Evolutionary conservation across 2,329 filamentous ascomycete genomes (phyloP), one percentile per base, ranked within the genome.

Genomic region (Cordyceps fumosorosea): DNA sequence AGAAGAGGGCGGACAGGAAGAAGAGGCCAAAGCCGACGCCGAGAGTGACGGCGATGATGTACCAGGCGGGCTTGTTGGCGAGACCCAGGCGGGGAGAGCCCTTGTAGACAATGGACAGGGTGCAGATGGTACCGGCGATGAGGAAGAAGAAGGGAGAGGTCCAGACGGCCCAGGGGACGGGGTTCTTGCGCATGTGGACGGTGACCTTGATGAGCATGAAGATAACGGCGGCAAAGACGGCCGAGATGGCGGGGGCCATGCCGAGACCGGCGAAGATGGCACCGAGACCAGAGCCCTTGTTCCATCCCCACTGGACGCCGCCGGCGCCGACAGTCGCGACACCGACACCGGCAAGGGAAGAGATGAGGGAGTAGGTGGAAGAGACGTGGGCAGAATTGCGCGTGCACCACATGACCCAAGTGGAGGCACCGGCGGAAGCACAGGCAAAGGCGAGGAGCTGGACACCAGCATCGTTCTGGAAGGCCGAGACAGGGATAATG

Each of bases 401-500:
- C 1, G 88, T 91, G 74, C 88, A 91, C 87, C 88, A 91, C 87
- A 90, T 91, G 53, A 91, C 87, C 88, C 89, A 92, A 11, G 81
- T 77, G 1, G 87, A 85, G 56, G 87, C 86, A 67, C 80, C 87
- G 18, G 85, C 85, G 0, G 85, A 78, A 26, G 85, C 84, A 64
- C 84, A 87, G 37, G 84, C 82, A 69, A 88, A 87, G 61, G 86
- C 87, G 56, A 89, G 80, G 74, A 89, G 82, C 75, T 89, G 86
- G 22, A 89, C 86, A 44, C 83, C 84, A 42, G 87, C 82, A 68
- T 89, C 82, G 63, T 75, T 78, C 1, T 76, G 67, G 76, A 89
- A 89, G 63, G 85, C 80, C 0, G 70, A 64, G 71, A 74, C 78
- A 59, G 86, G 85, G 65, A 89, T 89, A 71, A 89, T 89, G 48